A percentile compares a stretch with the other conserved stretches of the same genome.
Conservation (phyloP, 225 moss, liverwort and hornwort genomes). For the Sphagnum tenellum region DNA sequence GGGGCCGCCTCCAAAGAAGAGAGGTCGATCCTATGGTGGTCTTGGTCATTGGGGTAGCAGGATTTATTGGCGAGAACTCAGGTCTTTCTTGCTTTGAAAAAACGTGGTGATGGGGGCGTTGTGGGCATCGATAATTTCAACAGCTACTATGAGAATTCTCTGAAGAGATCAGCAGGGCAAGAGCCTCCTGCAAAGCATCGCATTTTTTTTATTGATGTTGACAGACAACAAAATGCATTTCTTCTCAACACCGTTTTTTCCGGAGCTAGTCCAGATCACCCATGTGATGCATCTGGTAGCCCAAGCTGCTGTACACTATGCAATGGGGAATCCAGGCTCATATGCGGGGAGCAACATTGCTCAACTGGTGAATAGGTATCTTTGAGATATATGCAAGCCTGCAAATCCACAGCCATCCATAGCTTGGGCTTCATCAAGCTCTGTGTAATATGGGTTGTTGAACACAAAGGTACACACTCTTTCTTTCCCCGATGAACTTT, state of each 20-base stretch:
- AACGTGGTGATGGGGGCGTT: constrained; percentile 2
- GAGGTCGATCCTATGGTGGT: background rate
- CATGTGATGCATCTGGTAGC: constrained; percentile 5
- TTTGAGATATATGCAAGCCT: constrained; percentile 34
- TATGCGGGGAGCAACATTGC: constrained; percentile 44
- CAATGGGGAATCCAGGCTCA: constrained; percentile 6
- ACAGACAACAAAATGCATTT: background rate
- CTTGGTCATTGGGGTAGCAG: constrained; percentile 1
- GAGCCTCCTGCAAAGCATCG: constrained; percentile 1
- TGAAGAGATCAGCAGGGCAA: constrained; percentile 3
- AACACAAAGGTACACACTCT: background rate
- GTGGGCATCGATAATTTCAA: constrained; percentile 4
- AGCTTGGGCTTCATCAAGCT: constrained; percentile 2
- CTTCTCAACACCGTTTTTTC: background rate
- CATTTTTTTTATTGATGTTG: background rate
- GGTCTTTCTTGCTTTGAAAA: constrained; percentile 3
- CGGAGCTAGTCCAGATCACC: background rate
- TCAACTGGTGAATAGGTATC: constrained; percentile 17
- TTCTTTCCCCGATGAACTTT: no score
- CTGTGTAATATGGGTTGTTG: background rate
- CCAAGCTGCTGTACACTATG: constrained; percentile 4
- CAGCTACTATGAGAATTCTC: constrained; percentile 4
- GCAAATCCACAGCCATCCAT: background rate
- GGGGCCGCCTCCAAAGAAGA: background rate
- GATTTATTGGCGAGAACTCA: background rate